Evolutionary conservation across 2,329 filamentous ascomycete species (phyloP).

Genomic region (Sclerotinia nivalis): DNA sequence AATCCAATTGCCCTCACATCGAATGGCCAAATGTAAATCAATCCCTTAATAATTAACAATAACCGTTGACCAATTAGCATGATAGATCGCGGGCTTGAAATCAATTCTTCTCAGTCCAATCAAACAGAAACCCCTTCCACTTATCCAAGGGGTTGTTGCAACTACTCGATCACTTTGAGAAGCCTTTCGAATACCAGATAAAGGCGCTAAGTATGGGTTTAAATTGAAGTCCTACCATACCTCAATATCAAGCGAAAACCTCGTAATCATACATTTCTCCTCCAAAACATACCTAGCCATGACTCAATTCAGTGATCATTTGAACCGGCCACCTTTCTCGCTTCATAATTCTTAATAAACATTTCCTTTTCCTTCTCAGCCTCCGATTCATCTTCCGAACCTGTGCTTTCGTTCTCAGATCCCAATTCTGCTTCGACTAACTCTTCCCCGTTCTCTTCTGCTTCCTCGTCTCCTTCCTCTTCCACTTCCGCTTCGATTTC

Average conservation of each 20-base stretch:
- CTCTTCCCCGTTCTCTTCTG: not conserved
- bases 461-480: conserved; percentile 18
- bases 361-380: conserved; percentile 24
- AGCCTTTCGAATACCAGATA: no score
- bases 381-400: conserved; percentile 20
- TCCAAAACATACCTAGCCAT: not conserved
- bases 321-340: not conserved
- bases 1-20: no score
- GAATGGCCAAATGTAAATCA: no score
- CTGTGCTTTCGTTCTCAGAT: conserved; percentile 22
- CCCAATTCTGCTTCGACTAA: conserved; percentile 10
- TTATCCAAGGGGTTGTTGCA: no score
- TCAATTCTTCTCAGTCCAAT: no score
- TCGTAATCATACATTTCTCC: not conserved
- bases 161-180: no score
- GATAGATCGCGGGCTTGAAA: no score
- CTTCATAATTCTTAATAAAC: conserved; percentile 23
- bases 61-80: no score
- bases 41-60: no score
- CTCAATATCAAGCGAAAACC: not conserved
- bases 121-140: no score
- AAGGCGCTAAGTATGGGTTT: no score
- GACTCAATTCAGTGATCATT: not conserved
- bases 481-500: not conserved
- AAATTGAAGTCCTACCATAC: no score